Conservation (phyloP, 331 rosid species). For the Malus hybrid region DNA sequence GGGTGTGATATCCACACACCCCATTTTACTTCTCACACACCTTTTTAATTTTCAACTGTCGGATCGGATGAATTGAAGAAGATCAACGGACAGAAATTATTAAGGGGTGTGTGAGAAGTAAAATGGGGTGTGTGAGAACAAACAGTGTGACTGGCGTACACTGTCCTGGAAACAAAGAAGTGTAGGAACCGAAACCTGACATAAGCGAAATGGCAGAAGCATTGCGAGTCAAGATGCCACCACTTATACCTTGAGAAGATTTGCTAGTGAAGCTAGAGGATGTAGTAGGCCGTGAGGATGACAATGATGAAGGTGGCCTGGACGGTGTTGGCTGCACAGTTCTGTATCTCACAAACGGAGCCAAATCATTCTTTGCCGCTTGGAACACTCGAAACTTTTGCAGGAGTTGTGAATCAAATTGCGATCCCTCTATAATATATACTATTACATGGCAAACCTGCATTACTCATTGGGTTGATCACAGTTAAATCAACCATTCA, state of each 20-base stretch:
- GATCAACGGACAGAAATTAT: no score
- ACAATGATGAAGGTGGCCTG: slow-evolving; percentile 30
- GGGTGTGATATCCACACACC: no score
- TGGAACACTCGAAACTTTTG: slow-evolving; percentile 74
- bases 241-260: slow-evolving; percentile 60
- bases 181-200: slow-evolving; percentile 86
- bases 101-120: no score
- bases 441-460: slow-evolving; percentile 91
- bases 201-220: slow-evolving; percentile 58
- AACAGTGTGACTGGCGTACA: slow-evolving; percentile 81
- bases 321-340: slow-evolving; percentile 31
- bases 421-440: slow-evolving; percentile 73
- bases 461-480: slow-evolving; percentile 31
- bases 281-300: slow-evolving; percentile 41
- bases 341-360: slow-evolving; percentile 57
- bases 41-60: no score
- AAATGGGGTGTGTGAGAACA: slow-evolving; percentile 1
- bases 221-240: slow-evolving; percentile 54
- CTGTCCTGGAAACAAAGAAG: slow-evolving; percentile 93
- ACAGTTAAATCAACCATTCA: slow-evolving; percentile 10
- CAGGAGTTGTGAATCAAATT: slow-evolving; percentile 56
- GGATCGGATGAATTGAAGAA: no score
- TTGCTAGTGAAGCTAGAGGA: slow-evolving; percentile 34
- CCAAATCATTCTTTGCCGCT: slow-evolving; percentile 79
- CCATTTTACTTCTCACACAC: no score